Base-by-base conservation (phyloP, 352 stramenopile species). In the Globisporangium polare region DNA sequence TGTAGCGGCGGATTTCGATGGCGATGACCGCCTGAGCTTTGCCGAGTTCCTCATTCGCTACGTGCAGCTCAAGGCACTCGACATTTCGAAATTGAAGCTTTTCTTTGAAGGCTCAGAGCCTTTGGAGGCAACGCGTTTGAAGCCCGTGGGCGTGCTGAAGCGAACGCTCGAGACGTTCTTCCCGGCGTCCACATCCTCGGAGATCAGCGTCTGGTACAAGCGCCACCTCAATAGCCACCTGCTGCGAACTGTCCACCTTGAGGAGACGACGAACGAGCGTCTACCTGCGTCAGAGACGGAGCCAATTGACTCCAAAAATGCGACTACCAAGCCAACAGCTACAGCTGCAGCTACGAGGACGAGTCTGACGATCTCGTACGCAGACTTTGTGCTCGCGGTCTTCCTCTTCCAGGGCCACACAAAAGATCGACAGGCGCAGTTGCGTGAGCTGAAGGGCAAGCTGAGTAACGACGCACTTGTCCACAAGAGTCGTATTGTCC, bases 31-130 rank as follows among this genome's bases (percentile, higher is more conserved):
- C 0, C 53, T 92, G 20, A 78, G 41, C 20, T 90, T 92, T 63
- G 69, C 75, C 1, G 77, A 90, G 67, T 92, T 92, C 39, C 58
- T 90, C 5, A 5, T 83, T n/a, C 68, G 81, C 31, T 92, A 88
- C 57, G 49, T 77, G 3, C 68, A 90, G 50, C 66, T 87, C 12
- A 73, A 70, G 1, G 66, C 68, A 2, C 24, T 73, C 2, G 68
- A 79, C 43, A 56, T 89, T 1, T 49, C 63, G 18, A 66, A 66
- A 50, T 53, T 90, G 1, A 65, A 71, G 3, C 31, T 62, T 3
- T 53, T 74, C 15, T 92, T 89, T 37, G 65, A 77, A 2, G 67
- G 62, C 2, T 73, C 56, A 35, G 75, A 77, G 45, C 75, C 73
- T 2, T 57, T 80, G 13, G 63, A 66, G 18, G 77, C 73, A 1